phyloP scores from a whole-genome alignment of 2,329 filamentous ascomycete genomes.

The Claviceps sp. region DNA sequence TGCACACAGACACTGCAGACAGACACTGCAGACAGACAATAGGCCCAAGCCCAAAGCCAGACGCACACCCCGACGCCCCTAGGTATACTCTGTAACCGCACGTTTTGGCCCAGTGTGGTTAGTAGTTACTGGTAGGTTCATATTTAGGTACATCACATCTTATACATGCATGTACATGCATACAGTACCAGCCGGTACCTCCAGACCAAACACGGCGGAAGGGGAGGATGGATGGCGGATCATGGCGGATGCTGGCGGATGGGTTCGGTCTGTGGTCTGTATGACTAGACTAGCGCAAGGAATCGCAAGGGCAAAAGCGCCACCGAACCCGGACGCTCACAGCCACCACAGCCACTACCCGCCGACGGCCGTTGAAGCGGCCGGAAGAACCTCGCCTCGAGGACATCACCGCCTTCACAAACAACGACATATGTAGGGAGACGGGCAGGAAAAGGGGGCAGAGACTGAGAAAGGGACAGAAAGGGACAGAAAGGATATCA shows the following conservation, averaged over 20 bases:
- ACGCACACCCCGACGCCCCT: not conserved
- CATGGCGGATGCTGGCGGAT: not conserved
- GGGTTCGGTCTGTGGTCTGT: slow-evolving; percentile 4
- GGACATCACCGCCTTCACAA: not conserved
- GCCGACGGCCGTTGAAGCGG: not conserved
- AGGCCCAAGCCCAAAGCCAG: not conserved
- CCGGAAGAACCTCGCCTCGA: not conserved
- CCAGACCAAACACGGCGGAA: not conserved
- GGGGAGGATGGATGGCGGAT: not conserved
- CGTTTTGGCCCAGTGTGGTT: no score
- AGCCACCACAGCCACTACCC: not conserved
- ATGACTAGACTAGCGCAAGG: slow-evolving; percentile 7
- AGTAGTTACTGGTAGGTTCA: no score
- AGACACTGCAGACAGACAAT: not conserved
- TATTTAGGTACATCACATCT: no score
- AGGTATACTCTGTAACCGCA: no score
- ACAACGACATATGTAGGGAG: not conserved
- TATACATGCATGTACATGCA: no score
- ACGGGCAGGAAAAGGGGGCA: not conserved
- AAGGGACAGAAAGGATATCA: not conserved
- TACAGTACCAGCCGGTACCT: not conserved
- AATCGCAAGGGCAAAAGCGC: slow-evolving; percentile 6
- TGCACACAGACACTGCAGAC: not conserved
- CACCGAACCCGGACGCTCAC: slow-evolving; percentile 3
- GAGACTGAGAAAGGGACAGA: not conserved